phyloP scores from a whole-genome alignment of 2,329 filamentous ascomycete genomes.

The Penicillium aurantiogriseum region DNA sequence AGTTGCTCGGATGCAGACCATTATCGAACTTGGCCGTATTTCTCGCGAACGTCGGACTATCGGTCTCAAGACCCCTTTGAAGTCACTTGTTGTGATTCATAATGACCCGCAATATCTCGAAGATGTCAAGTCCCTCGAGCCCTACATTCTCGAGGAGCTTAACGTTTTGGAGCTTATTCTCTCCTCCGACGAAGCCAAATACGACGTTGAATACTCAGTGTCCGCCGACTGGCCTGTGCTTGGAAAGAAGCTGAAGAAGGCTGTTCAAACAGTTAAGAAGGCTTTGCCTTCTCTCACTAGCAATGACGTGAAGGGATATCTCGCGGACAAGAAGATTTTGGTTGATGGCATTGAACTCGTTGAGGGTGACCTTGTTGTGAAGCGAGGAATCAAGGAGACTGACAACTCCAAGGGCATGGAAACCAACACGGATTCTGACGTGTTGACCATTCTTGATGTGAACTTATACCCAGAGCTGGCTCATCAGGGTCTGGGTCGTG shows the following conservation, averaged over 20 bases:
- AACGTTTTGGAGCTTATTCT: slow-evolving; percentile 85
- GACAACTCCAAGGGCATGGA: slow-evolving; percentile 72
- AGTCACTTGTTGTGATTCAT: slow-evolving; percentile 86
- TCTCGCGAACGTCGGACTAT: slow-evolving; percentile 82
- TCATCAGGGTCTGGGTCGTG: slow-evolving; percentile 83
- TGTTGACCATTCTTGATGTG: slow-evolving; percentile 85
- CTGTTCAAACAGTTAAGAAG: slow-evolving; percentile 87
- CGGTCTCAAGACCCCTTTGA: slow-evolving; percentile 85
- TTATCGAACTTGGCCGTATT: slow-evolving; percentile 86
- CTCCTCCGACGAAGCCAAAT: slow-evolving; percentile 81
- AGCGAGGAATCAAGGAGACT: slow-evolving; percentile 72
- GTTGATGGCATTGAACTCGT: slow-evolving; percentile 84
- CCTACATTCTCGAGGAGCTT: slow-evolving; percentile 88
- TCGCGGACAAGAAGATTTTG: slow-evolving; percentile 68
- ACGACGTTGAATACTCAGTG: slow-evolving; percentile 88
- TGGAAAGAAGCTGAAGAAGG: slow-evolving; percentile 96
- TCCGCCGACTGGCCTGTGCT: slow-evolving; percentile 89
- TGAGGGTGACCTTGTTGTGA: slow-evolving; percentile 79
- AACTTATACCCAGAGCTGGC: slow-evolving; percentile 80
- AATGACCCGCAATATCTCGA: slow-evolving; percentile 77
- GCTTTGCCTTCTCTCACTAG: slow-evolving; percentile 76
- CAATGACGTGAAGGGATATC: slow-evolving; percentile 76
- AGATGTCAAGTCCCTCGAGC: slow-evolving; percentile 79
- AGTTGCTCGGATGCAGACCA: slow-evolving; percentile 87
- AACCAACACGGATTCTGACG: slow-evolving; percentile 83